Evolutionary conservation across 192 early-diverging fungal genomes (phyloP).

Genomic region (Mortierella hygrophila): DNA sequence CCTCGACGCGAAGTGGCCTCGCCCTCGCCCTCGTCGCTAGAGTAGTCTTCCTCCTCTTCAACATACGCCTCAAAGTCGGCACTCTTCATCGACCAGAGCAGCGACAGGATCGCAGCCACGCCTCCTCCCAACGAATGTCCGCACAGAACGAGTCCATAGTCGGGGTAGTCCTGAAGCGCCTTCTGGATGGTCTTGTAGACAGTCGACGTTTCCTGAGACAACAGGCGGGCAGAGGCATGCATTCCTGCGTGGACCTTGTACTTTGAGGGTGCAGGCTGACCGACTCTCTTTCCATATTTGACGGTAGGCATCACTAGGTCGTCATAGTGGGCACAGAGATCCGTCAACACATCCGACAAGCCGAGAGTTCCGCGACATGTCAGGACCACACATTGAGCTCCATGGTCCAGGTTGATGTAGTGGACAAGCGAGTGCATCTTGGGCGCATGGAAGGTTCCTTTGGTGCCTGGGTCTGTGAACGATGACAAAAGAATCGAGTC

Average conservation of each 20-base stretch:
- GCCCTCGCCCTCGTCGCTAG: slow-evolving; percentile 54
- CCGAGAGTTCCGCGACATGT: slow-evolving; percentile 91
- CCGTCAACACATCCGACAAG: slow-evolving; percentile 88
- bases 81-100: slow-evolving; percentile 77
- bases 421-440: slow-evolving; percentile 80
- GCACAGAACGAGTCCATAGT: slow-evolving; percentile 86
- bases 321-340: slow-evolving; percentile 84
- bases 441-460: slow-evolving; percentile 59
- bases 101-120: slow-evolving; percentile 81
- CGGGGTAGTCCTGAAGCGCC: slow-evolving; percentile 77
- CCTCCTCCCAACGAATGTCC: slow-evolving; percentile 93
- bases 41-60: slow-evolving; percentile 38
- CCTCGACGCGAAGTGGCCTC: slow-evolving; percentile 1
- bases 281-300: slow-evolving; percentile 22
- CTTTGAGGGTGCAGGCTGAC: slow-evolving; percentile 22
- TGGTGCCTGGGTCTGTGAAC: slow-evolving; percentile 59
- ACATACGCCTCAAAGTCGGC: slow-evolving; percentile 58
- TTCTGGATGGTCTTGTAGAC: slow-evolving; percentile 80
- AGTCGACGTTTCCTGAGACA: slow-evolving; percentile 74
- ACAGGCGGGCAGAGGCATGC: slow-evolving; percentile 80
- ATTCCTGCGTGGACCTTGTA: slow-evolving; percentile 87
- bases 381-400: slow-evolving; percentile 78
- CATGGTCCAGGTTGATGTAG: slow-evolving; percentile 89
- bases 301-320: slow-evolving; percentile 63
- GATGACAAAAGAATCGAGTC: slow-evolving; percentile 83